Percentiles rank a stretch among this genome's conserved stretches.
Conservation (phyloP, 441 rosid species). For the Pelargonium fulgidum region DNA sequence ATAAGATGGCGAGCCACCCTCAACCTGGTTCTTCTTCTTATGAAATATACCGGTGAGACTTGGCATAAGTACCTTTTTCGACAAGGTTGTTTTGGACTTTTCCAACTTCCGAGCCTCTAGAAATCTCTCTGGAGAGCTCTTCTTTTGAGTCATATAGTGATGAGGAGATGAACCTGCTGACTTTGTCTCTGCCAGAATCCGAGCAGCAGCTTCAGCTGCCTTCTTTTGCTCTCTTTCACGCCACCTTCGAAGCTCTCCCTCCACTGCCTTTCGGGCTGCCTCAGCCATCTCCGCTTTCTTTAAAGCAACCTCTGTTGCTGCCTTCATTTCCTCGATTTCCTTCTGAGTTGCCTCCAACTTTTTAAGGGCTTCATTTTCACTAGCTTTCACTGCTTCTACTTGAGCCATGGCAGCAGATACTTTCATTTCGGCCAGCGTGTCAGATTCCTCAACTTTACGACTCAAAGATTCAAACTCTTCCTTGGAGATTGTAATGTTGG, state of each 20-base stretch:
- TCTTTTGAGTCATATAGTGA: slow-evolving; percentile 45
- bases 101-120: slow-evolving; percentile 44
- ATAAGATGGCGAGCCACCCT: slow-evolving; percentile 78
- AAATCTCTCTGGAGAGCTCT: slow-evolving; percentile 35
- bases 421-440: slow-evolving; percentile 76
- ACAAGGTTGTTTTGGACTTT: slow-evolving; percentile 44
- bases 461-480: slow-evolving; percentile 75
- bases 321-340: slow-evolving; percentile 75
- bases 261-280: slow-evolving; percentile 86
- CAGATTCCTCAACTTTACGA: slow-evolving; percentile 69
- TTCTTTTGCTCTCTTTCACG: slow-evolving; percentile 81
- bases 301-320: slow-evolving; percentile 54
- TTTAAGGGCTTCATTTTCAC: slow-evolving; percentile 78
- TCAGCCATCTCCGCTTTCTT: slow-evolving; percentile 95
- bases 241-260: slow-evolving; percentile 93
- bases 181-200: slow-evolving; percentile 62
- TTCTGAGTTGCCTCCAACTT: slow-evolving; percentile 56
- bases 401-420: slow-evolving; percentile 95
- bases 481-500: slow-evolving; percentile 65
- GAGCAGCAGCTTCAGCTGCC: slow-evolving; percentile 71
- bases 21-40: slow-evolving; percentile 72
- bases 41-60: slow-evolving; percentile 66
- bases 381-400: slow-evolving; percentile 89
- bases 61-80: slow-evolving; percentile 62
- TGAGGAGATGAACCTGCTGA: slow-evolving; percentile 56